Percentiles rank a stretch among this genome's conserved stretches.
Evolutionary conservation across 1,284 basidiomycete genomes (phyloP).

Genomic region (Schizopora paradoxa): DNA sequence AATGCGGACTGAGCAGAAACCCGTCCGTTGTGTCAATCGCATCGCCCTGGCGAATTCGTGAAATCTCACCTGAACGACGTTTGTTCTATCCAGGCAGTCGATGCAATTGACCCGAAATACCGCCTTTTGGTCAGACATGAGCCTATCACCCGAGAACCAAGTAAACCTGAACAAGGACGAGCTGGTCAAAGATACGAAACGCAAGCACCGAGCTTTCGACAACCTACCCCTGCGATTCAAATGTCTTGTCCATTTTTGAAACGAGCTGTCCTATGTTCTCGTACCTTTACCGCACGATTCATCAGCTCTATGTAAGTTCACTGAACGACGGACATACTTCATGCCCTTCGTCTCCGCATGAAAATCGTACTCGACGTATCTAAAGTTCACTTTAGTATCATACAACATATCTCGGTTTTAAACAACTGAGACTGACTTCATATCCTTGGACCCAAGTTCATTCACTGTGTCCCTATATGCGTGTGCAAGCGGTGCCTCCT

Average conservation of each 20-base stretch:
- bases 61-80: conserved; percentile 69
- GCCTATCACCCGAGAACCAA: conserved; percentile 72
- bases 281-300: conserved; percentile 46
- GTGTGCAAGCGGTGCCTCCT: conserved; percentile 76
- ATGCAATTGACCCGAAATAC: conserved; percentile 89
- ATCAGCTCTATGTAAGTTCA: conserved; percentile 11
- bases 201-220: not conserved
- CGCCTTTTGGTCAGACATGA: conserved; percentile 79
- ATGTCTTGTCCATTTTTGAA: conserved; percentile 61
- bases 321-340: conserved; percentile 53
- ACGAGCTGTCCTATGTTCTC: conserved; percentile 87
- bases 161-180: conserved; percentile 52
- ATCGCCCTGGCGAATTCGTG: not conserved
- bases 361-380: conserved; percentile 82
- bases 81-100: conserved; percentile 89
- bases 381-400: conserved; percentile 24
- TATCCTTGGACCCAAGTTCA: conserved; percentile 55
- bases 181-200: conserved; percentile 1
- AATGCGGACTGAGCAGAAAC: conserved; percentile 69
- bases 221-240: conserved; percentile 70
- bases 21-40: no score
- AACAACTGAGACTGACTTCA: conserved; percentile 43
- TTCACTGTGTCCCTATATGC: conserved; percentile 72
- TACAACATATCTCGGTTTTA: not conserved
- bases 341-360: conserved; percentile 87